These are phyloP conservation scores for Castanea crenata DNA, from an alignment of 306 rosid genomes.

Conservation along the genomic window DNA sequence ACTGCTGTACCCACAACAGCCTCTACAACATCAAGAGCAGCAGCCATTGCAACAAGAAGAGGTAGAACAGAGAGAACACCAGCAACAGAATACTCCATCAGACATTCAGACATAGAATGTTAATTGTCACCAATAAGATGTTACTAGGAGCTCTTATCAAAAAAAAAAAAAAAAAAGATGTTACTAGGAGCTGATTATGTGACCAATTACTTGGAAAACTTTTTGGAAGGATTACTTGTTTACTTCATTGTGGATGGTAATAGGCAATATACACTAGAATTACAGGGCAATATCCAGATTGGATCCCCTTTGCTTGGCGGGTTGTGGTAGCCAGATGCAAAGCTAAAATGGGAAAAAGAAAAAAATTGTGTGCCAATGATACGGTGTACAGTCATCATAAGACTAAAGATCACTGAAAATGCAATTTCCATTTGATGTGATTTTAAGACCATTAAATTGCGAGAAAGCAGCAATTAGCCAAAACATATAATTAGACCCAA, in stretches of 20 bases:
- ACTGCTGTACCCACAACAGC: constrained; percentile 32
- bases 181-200: background rate
- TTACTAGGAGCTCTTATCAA: background rate
- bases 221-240: background rate
- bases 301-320: no score
- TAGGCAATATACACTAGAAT: no score
- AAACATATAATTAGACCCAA: no score
- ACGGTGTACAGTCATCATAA: no score
- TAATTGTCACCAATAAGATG: constrained; percentile 28
- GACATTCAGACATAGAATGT: constrained; percentile 19
- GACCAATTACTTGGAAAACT: background rate
- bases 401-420: no score
- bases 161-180: constrained; percentile 3
- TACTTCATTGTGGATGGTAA: background rate
- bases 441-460: no score
- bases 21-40: constrained; percentile 36
- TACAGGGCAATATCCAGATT: no score
- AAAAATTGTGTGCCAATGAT: no score
- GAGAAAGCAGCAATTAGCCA: no score
- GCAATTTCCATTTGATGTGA: no score
- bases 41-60: constrained; percentile 37
- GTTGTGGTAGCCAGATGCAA: no score
- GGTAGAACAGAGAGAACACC: constrained; percentile 26
- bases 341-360: background rate
- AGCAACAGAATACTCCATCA: constrained; percentile 19